Evolutionary conservation across 306 rosid genomes (phyloP).

Genomic region (Prunus fruticosa): DNA sequence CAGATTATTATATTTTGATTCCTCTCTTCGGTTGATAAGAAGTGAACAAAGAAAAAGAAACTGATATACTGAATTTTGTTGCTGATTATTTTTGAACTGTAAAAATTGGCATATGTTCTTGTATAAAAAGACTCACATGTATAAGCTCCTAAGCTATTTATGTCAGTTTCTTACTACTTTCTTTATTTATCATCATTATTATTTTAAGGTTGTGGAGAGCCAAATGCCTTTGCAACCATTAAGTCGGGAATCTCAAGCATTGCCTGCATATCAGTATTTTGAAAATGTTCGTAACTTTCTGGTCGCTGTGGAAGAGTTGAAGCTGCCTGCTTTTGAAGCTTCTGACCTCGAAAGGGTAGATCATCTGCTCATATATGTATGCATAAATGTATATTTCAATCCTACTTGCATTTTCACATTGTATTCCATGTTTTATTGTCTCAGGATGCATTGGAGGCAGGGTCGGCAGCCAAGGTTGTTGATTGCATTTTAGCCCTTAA

Average conservation of each 20-base stretch:
- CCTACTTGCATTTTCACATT: neutral
- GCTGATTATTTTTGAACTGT: neutral
- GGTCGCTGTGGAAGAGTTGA: constrained; percentile 62
- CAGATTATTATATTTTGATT: neutral
- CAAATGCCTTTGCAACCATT: constrained; percentile 47
- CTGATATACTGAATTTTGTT: neutral
- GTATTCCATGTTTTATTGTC: constrained; percentile 6
- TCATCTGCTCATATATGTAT: neutral
- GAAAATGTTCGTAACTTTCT: constrained; percentile 91
- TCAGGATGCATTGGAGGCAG: constrained; percentile 75
- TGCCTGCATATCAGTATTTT: constrained; percentile 94
- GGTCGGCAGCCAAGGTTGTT: constrained; percentile 69
- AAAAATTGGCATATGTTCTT: neutral
- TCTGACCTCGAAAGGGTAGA: constrained; percentile 86
- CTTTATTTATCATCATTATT: neutral
- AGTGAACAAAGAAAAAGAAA: neutral
- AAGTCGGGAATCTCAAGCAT: constrained; percentile 66
- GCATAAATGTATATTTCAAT: neutral
- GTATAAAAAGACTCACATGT: neutral
- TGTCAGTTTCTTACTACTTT: neutral
- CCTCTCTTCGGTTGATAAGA: neutral
- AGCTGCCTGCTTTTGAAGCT: constrained; percentile 88
- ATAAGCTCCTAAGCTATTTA: neutral
- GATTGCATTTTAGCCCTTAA: constrained; percentile 81
- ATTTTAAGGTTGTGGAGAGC: constrained; percentile 78